These are phyloP conservation scores for Capillidium heterosporum DNA, from an alignment of 371 early-diverging fungal genomes.

Conservation along the genomic window DNA sequence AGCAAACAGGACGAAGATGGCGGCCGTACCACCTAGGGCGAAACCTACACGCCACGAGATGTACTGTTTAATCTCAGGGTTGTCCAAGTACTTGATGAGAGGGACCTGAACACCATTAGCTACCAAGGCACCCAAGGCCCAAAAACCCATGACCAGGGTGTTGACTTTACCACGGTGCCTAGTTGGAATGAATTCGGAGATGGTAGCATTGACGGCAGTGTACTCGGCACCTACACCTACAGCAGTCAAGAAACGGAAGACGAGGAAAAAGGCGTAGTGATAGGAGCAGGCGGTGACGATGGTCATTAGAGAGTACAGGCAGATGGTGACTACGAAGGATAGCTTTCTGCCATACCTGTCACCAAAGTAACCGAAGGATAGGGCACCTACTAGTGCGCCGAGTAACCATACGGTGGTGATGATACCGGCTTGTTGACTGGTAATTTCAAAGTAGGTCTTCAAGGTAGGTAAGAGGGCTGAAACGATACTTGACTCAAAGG, in stretches of 20 bases:
- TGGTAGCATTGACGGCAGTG: slow-evolving; percentile 7
- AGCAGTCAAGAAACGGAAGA: slow-evolving; percentile 8
- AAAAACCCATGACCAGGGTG: slow-evolving; percentile 7
- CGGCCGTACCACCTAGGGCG: slow-evolving; percentile 3
- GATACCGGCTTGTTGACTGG: neutral
- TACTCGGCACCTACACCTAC: slow-evolving; percentile 9
- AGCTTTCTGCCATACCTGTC: slow-evolving; percentile 6
- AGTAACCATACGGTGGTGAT: slow-evolving; percentile 8
- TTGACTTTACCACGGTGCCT: slow-evolving; percentile 7
- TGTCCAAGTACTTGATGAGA: slow-evolving; percentile 1
- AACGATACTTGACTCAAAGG: slow-evolving; percentile 6
- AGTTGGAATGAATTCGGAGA: slow-evolving; percentile 8
- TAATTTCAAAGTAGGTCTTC: slow-evolving; percentile 7
- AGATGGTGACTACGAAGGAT: slow-evolving; percentile 6
- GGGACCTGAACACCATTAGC: slow-evolving; percentile 5
- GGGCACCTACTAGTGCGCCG: slow-evolving; percentile 7
- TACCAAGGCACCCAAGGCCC: slow-evolving; percentile 8
- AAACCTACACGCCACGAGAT: slow-evolving; percentile 6
- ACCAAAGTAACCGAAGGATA: slow-evolving; percentile 6
- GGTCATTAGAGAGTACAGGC: slow-evolving; percentile 6
- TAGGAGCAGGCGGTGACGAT: slow-evolving; percentile 5
- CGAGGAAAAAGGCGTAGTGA: slow-evolving; percentile 5
- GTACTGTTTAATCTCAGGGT: neutral
- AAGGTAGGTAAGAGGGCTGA: slow-evolving; percentile 1
- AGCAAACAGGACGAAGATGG: neutral